These are phyloP conservation scores for Coleophoma eucalyptorum DNA, from an alignment of 2,329 filamentous ascomycete species.

Conservation along the genomic window DNA sequence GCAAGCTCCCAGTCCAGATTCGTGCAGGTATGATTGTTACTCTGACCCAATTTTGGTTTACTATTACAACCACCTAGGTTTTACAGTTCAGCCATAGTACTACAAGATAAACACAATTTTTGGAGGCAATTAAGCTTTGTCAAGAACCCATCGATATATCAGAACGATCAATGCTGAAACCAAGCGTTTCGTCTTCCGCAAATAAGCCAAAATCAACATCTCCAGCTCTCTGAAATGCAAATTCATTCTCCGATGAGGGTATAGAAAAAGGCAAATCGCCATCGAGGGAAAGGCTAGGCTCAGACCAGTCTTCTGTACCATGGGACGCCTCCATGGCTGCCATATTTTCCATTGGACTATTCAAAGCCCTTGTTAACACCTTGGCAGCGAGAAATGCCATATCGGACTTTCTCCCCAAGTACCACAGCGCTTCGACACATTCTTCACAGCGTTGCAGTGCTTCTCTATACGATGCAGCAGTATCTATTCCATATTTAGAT, in stretches of 20 bases:
- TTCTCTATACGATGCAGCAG: constrained; percentile 14
- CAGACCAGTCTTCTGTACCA: not conserved
- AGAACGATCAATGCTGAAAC: not conserved
- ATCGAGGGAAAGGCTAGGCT: not conserved
- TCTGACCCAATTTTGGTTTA: no score
- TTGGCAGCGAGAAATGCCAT: constrained; percentile 38
- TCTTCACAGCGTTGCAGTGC: constrained; percentile 36
- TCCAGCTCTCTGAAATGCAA: not conserved
- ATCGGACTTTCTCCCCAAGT: constrained; percentile 52
- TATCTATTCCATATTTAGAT: constrained; percentile 11
- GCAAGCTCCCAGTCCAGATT: no score
- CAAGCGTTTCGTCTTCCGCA: not conserved
- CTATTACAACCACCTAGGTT: no score
- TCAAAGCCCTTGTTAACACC: constrained; percentile 29
- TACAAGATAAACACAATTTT: no score
- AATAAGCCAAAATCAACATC: not conserved
- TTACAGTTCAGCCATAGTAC: no score
- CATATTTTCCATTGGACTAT: not conserved
- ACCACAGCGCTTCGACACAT: constrained; percentile 50
- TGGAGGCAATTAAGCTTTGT: no score
- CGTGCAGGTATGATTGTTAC: no score
- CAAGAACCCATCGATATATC: no score
- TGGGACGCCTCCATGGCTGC: not conserved
- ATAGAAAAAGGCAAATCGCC: not conserved
- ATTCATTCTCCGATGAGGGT: not conserved